A percentile compares a stretch with the other conserved stretches of the same genome.
Conservation (phyloP, 1,284 basidiomycete genomes). For the Psilocybe mexicana region DNA sequence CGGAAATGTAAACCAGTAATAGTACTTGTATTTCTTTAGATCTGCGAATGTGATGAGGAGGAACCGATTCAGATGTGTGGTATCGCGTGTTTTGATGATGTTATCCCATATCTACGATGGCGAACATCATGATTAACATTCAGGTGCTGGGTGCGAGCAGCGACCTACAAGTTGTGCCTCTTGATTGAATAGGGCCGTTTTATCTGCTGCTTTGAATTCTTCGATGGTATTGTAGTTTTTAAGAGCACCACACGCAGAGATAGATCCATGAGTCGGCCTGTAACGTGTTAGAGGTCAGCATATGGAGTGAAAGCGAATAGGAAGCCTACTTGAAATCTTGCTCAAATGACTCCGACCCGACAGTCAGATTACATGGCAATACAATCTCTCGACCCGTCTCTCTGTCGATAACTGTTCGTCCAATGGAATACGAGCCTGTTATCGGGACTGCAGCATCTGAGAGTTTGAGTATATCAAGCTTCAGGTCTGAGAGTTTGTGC, state of each 20-base stretch:
- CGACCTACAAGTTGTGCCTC: conserved; percentile 58
- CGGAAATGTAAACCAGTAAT: conserved; percentile 98
- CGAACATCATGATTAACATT: conserved; percentile 3
- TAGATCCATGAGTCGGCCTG: conserved; percentile 29
- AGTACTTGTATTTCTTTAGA: conserved; percentile 97
- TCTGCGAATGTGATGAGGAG: conserved; percentile 93
- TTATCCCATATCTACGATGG: conserved; percentile 58
- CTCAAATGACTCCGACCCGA: conserved; percentile 63
- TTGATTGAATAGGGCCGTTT: conserved; percentile 79
- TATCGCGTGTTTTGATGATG: conserved; percentile 50
- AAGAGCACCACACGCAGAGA: conserved; percentile 56
- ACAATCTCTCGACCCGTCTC: conserved; percentile 67
- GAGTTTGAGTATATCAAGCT: conserved; percentile 89
- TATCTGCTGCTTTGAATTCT: conserved; percentile 90
- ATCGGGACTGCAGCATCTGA: conserved; percentile 74
- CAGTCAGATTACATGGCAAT: conserved; percentile 58
- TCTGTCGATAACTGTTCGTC: conserved; percentile 73
- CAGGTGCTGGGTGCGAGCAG: conserved; percentile 7
- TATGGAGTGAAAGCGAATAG: background rate
- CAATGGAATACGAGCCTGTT: conserved; percentile 69
- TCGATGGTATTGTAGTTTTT: conserved; percentile 98
- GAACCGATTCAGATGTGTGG: conserved; percentile 70
- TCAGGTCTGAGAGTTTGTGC: conserved; percentile 87
- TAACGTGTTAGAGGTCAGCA: background rate
- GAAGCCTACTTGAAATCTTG: conserved; percentile 27